phyloP scores from a whole-genome alignment of 371 early-diverging fungal species.

The Mortierella polycephala region DNA sequence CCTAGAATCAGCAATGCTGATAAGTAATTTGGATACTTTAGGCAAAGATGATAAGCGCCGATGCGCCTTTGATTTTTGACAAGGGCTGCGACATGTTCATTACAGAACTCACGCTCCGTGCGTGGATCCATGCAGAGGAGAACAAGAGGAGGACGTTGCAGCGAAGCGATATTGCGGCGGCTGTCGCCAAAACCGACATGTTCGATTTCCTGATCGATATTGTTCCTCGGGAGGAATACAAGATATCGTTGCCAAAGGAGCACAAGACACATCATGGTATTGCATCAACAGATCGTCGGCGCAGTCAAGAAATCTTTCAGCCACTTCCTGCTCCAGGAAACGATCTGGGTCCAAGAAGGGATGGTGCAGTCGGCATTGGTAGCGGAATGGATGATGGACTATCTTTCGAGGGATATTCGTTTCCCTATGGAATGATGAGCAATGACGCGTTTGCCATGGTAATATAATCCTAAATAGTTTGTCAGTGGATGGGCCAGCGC shows the following conservation, averaged over 20 bases:
- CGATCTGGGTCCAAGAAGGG: conserved; percentile 23
- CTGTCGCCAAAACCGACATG: conserved; percentile 94
- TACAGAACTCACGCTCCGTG: conserved; percentile 93
- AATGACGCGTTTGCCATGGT: conserved; percentile 30
- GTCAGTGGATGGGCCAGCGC: neutral
- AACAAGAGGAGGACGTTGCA: conserved; percentile 98
- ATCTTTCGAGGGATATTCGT: conserved; percentile 28
- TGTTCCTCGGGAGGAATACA: conserved; percentile 91
- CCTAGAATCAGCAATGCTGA: no score
- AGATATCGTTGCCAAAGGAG: conserved; percentile 40
- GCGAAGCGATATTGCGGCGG: conserved; percentile 94
- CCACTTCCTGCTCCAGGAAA: conserved; percentile 32
- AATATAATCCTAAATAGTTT: neutral
- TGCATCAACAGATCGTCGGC: conserved; percentile 29
- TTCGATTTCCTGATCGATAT: conserved; percentile 99
- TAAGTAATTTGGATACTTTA: neutral
- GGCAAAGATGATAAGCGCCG: conserved; percentile 54
- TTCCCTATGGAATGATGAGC: conserved; percentile 32
- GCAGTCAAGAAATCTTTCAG: conserved; percentile 38
- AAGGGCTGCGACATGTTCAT: conserved; percentile 99
- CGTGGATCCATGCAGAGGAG: conserved; percentile 99
- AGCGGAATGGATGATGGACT: conserved; percentile 9
- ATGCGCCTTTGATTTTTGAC: conserved; percentile 96
- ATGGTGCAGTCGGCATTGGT: conserved; percentile 10
- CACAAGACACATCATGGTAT: conserved; percentile 24